Evolutionary conservation across 2,329 filamentous ascomycete species (phyloP), one percentile per base, ranked within the genome.

Genomic region (Fusarium zealandicum): DNA sequence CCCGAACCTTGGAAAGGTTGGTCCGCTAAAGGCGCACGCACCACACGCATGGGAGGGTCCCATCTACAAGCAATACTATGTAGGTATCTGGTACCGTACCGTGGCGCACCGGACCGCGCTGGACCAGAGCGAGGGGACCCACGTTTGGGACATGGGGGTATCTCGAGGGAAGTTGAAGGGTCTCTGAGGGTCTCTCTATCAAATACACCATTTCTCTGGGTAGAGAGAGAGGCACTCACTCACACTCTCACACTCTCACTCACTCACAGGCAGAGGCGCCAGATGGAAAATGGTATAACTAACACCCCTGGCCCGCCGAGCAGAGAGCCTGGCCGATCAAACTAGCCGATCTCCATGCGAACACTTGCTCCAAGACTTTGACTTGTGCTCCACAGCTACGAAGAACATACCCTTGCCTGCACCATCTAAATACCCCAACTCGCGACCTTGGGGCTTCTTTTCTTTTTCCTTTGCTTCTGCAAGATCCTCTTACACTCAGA

Each of bases 321-420:
- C 33, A 30, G 31, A 33, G 41, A 30, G 27, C 40, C 18, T 25
- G 31, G 62, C 61, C 64, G 62, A 67, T 67, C 64, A 67, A 67
- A 44, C 51, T 67, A 54, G 49, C 50, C 56, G 65, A 67, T 67
- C 64, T 63, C 62, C 50, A 67, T 67, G 63, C 65, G 61, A 66
- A 67, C 64, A 66, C 64, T 64, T 65, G 61, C 59, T 61, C 57
- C 47, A 56, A 60, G 52, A 27, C 41, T 51, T 43, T 44, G 47
- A 49, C 53, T 60, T 54, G 57, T 39, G 52, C 64, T 67, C 64
- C 62, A 65, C 64, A 65, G 51, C 48, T 50, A 46, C 54, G 53
- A 47, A 61, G 20, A 30, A 30, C 28, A 13, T 49, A 52, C 37
- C 57, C 41, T 46, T 46, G 42, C 54, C 30, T 57, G 49, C 51